phyloP scores from a whole-genome alignment of 768 basidiomycete species.

The Amanita phalloides region DNA sequence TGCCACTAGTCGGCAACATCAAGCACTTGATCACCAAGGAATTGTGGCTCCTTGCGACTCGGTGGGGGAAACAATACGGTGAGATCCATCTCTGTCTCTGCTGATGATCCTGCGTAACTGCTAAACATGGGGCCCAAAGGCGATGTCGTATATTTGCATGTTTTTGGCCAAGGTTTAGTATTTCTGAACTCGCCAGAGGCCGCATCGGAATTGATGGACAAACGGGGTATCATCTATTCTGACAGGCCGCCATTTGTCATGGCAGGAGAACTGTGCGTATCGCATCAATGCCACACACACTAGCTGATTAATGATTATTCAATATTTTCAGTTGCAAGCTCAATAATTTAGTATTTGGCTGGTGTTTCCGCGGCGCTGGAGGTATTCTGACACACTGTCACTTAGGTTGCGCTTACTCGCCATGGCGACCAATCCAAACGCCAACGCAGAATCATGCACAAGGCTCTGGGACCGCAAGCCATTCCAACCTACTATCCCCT shows the following conservation, averaged over 20 bases:
- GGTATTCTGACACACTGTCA: conserved; percentile 9
- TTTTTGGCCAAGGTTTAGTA: conserved; percentile 56
- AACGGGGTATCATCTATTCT: conserved; percentile 60
- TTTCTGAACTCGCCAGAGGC: conserved; percentile 56
- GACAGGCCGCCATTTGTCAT: conserved; percentile 68
- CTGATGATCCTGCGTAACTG: not conserved
- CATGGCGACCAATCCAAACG: conserved; percentile 54
- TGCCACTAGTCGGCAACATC: conserved; percentile 58
- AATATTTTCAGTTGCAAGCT: conserved; percentile 37
- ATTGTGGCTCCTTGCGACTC: conserved; percentile 50
- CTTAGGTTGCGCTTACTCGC: conserved; percentile 49
- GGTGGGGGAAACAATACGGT: conserved; percentile 61
- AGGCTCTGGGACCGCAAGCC: conserved; percentile 41
- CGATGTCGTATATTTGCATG: conserved; percentile 51
- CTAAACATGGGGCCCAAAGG: conserved; percentile 26
- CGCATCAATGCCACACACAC: conserved; percentile 1
- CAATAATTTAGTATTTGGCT: conserved; percentile 42
- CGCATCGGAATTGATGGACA: conserved; percentile 56
- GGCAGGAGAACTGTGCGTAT: conserved; percentile 56
- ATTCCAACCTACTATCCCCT: conserved; percentile 51
- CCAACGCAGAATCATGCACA: conserved; percentile 55
- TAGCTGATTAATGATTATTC: conserved; percentile 7
- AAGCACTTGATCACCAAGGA: conserved; percentile 50
- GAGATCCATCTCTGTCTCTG: conserved; percentile 11
- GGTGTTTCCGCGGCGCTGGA: not conserved